Percentiles rank a stretch among this genome's conserved stretches.
phyloP scores from a whole-genome alignment of 306 rosid species.

The Prinsepia uniflora region DNA sequence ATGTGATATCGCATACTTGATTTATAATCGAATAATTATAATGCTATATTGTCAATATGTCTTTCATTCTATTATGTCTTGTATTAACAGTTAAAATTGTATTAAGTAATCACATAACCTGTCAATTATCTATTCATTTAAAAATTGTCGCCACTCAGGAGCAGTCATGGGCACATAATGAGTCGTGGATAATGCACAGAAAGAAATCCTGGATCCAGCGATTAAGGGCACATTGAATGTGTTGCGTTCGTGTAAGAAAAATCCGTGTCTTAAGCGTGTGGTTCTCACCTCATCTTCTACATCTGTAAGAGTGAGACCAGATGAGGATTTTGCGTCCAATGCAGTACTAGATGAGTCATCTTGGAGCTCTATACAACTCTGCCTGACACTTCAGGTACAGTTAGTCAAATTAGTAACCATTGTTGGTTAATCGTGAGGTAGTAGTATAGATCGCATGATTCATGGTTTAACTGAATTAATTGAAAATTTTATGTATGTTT shows the following conservation, averaged over 20 bases:
- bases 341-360: constrained; percentile 64
- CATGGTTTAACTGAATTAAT: not conserved
- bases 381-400: constrained; percentile 44
- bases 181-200: constrained; percentile 24
- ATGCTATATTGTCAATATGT: too few species aligned
- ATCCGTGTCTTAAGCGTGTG: constrained; percentile 53
- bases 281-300: constrained; percentile 88
- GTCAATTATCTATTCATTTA: too few species aligned
- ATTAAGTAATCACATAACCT: too few species aligned
- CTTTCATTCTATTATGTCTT: too few species aligned
- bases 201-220: constrained; percentile 68
- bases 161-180: too few species aligned
- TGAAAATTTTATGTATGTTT: not conserved
- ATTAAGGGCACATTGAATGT: constrained; percentile 74
- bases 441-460: too few species aligned
- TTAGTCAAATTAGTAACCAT: too few species aligned
- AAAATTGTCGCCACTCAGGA: too few species aligned
- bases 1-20: not conserved
- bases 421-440: too few species aligned
- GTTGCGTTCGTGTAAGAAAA: constrained; percentile 67
- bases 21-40: too few species aligned
- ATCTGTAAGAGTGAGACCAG: constrained; percentile 46
- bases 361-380: constrained; percentile 70
- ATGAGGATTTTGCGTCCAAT: constrained; percentile 49
- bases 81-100: too few species aligned